These are phyloP conservation scores for Hymenoscyphus salicellus DNA, from an alignment of 2,329 filamentous ascomycete genomes.

Conservation along the genomic window DNA sequence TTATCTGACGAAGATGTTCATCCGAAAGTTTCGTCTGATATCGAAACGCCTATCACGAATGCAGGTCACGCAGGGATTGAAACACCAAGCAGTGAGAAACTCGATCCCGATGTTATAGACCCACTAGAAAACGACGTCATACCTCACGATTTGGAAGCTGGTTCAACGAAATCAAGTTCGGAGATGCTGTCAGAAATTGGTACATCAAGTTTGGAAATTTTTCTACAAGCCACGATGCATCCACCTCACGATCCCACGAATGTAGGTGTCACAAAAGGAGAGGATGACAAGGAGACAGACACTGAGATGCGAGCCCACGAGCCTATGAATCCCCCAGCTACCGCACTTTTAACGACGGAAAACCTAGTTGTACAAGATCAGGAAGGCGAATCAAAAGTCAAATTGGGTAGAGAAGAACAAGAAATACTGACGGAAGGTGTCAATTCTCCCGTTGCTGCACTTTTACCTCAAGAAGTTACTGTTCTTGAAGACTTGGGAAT, in stretches of 20 bases:
- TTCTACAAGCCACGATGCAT: background rate
- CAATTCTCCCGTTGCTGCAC: background rate
- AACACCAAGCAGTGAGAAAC: background rate
- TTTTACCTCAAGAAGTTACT: background rate
- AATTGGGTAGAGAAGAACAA: too few species aligned
- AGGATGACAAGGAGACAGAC: background rate
- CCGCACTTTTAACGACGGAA: background rate
- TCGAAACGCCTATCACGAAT: background rate
- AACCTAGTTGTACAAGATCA: background rate
- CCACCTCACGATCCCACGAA: background rate
- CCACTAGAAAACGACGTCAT: background rate
- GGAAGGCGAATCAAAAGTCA: background rate
- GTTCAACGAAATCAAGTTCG: background rate
- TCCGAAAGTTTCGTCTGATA: background rate
- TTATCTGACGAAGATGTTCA: background rate
- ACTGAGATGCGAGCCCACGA: background rate
- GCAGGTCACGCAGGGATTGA: background rate
- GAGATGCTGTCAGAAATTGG: too few species aligned
- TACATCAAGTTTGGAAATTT: background rate
- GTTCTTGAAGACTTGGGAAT: background rate
- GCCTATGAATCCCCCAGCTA: background rate
- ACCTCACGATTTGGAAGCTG: background rate
- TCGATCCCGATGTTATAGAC: background rate
- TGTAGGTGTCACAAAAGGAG: background rate
- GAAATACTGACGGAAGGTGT: too few species aligned